phyloP scores from a whole-genome alignment of 306 rosid species.

The Ormosia semicastrata region DNA sequence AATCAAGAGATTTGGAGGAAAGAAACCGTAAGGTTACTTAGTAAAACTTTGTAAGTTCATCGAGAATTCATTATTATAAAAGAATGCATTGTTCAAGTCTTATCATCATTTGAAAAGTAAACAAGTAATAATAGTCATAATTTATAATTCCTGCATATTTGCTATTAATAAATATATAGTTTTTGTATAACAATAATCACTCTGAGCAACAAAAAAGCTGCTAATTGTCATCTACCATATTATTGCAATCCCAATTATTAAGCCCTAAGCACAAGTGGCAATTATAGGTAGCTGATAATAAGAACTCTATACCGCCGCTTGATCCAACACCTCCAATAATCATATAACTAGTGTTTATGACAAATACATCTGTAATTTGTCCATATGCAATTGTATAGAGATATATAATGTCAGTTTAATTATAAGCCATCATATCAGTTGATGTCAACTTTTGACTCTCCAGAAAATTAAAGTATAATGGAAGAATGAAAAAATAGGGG shows the following conservation, averaged over 20 bases:
- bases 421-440: background rate
- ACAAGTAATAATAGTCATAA: background rate
- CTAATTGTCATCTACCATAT: constrained; percentile 2
- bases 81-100: background rate
- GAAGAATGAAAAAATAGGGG: background rate
- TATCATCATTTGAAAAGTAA: background rate
- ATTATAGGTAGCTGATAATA: constrained; percentile 25
- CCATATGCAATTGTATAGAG: background rate
- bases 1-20: background rate
- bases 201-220: constrained; percentile 2
- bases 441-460: background rate
- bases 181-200: constrained; percentile 11
- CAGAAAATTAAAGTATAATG: background rate
- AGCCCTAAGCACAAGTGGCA: constrained; percentile 26
- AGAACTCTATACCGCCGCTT: constrained; percentile 1
- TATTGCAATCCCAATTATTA: constrained; percentile 18
- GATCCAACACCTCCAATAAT: background rate
- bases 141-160: background rate
- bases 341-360: constrained; percentile 6
- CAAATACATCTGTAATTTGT: background rate
- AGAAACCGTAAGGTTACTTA: background rate
- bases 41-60: background rate
- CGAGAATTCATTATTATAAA: background rate
- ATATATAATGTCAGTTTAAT: background rate
- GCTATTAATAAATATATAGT: background rate